A percentile compares a stretch with the other conserved stretches of the same genome.
Evolutionary conservation across 805 yeast genomes (phyloP).

Genomic region (Nakazawaea siamensis): DNA sequence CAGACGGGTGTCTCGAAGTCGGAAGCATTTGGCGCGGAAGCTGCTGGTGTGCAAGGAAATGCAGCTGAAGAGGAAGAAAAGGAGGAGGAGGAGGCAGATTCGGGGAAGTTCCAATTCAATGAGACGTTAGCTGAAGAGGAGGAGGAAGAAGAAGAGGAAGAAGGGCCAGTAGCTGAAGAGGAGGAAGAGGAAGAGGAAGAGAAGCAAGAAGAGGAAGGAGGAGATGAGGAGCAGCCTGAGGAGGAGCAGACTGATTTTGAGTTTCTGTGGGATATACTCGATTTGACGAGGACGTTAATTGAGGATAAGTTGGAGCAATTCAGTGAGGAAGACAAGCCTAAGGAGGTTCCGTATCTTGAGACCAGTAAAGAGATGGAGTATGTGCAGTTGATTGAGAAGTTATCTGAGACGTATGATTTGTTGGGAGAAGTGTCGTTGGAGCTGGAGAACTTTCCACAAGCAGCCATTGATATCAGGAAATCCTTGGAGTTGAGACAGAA

Average conservation of each 20-base stretch:
- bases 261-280: conserved; percentile 82
- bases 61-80: conserved; percentile 17
- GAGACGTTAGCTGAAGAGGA: conserved; percentile 27
- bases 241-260: conserved; percentile 69
- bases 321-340: conserved; percentile 8
- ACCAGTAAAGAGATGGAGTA: conserved; percentile 23
- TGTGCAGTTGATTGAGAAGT: conserved; percentile 35
- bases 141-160: conserved; percentile 21
- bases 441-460: conserved; percentile 78
- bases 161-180: conserved; percentile 17
- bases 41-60: conserved; percentile 15
- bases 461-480: conserved; percentile 57
- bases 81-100: conserved; percentile 17
- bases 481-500: conserved; percentile 47
- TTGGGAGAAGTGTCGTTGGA: conserved; percentile 89
- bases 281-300: conserved; percentile 64
- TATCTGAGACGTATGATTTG: conserved; percentile 69
- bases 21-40: conserved; percentile 61
- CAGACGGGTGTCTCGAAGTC: conserved; percentile 68
- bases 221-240: conserved; percentile 21
- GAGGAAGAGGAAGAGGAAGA: conserved; percentile 19
- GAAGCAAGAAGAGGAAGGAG: conserved; percentile 18
- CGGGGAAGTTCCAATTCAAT: conserved; percentile 24
- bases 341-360: conserved; percentile 5
- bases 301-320: conserved; percentile 32